Base-by-base conservation (phyloP, 2,329 filamentous ascomycete genomes). In the Aspergillus fijiensis region DNA sequence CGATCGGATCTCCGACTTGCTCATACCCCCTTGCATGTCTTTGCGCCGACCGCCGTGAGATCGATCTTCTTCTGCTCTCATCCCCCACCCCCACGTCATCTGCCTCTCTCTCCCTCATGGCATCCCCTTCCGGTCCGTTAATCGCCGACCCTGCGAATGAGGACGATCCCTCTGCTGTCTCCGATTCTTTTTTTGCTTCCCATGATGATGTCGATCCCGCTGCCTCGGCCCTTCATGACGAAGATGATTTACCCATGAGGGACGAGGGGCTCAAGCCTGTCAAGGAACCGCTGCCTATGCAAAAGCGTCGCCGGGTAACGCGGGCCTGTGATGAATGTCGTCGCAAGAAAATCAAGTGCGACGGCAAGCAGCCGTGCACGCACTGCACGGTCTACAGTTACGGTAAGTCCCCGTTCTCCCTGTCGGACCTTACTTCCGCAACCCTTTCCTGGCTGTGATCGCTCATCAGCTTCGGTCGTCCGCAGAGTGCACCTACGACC, bases 311-410 rank as follows among this genome's bases (percentile, higher is more conserved):
- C 58, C 84, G 91, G 71, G 90, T 94, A 49, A 93, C 90, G 21
- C 83, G 91, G 68, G 90, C 90, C 47, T 94, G 90, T 76, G 90
- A 92, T 69, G 89, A 93, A 75, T 94, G 90, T 72, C 85, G 90
- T 59, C 84, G 90, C 67, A 94, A 94, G 75, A 94, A 94, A 77
- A 94, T 94, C 71, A 94, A 93, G 74, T 94, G 90, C 69, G 90
- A 93, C 74, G 90, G 90, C 67, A 92, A 92, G 75, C 90, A 93
- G 73, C 91, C 91, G 10, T 95, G 91, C 77, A 97, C 93, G 0
- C 95, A 98, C 77, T 99, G 95, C 76, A 96, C 93, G 11, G 92
- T 98, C 53, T 99, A 99, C 77, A 97, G 92, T 74, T 99, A 99
- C 81, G 94, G 95, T 97, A 84, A 72, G 84, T 69, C 14, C 33